phyloP scores from a whole-genome alignment of 768 basidiomycete genomes.

The Rhizopogon rudus region DNA sequence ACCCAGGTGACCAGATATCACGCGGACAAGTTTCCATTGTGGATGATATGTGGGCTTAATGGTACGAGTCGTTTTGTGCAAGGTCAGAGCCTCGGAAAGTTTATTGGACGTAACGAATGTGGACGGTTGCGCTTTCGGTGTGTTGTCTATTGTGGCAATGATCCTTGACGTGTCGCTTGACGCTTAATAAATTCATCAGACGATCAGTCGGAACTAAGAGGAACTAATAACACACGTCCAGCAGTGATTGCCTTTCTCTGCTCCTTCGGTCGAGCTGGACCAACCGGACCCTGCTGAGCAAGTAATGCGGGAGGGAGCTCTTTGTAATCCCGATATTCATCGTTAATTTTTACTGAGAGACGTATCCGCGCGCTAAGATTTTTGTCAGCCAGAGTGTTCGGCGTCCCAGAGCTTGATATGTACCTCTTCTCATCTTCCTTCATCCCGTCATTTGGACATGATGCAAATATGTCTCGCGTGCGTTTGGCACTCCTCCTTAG shows the following conservation, averaged over 20 bases:
- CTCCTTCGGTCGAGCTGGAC: slow-evolving; percentile 69
- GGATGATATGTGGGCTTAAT: slow-evolving; percentile 96
- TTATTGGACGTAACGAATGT: slow-evolving; percentile 60
- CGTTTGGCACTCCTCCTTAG: slow-evolving; percentile 63
- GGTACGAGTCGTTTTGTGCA: slow-evolving; percentile 90
- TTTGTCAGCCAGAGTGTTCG: background rate
- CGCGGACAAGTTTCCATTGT: slow-evolving; percentile 92
- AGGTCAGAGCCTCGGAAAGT: slow-evolving; percentile 84
- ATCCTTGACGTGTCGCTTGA: slow-evolving; percentile 53
- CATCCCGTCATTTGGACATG: slow-evolving; percentile 54
- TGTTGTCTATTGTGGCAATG: slow-evolving; percentile 73
- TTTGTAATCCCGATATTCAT: slow-evolving; percentile 87
- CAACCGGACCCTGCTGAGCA: slow-evolving; percentile 76
- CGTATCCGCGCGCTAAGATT: slow-evolving; percentile 58
- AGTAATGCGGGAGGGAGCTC: slow-evolving; percentile 78
- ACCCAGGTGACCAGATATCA: slow-evolving; percentile 96
- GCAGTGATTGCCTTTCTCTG: slow-evolving; percentile 67
- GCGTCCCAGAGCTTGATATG: slow-evolving; percentile 4
- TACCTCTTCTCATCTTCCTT: slow-evolving; percentile 73
- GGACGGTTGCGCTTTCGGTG: slow-evolving; percentile 61
- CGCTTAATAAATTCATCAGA: slow-evolving; percentile 19
- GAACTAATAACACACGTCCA: slow-evolving; percentile 44
- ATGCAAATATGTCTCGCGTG: slow-evolving; percentile 65
- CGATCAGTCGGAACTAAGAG: background rate
- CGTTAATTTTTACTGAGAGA: slow-evolving; percentile 78